phyloP scores from a whole-genome alignment of 306 rosid species.

The Nissolia schottii region DNA sequence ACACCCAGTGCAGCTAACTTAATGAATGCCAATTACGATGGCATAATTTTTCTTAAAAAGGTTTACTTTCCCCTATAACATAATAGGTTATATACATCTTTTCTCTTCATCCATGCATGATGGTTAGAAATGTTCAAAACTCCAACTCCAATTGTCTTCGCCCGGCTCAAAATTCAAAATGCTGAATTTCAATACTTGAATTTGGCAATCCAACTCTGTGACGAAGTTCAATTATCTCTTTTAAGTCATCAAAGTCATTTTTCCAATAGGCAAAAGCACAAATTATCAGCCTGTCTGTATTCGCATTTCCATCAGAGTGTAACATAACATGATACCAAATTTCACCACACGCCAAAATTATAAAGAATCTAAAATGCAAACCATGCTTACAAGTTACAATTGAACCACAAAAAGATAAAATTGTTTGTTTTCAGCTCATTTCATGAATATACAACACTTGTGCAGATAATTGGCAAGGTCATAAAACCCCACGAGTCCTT shows the following conservation, averaged over 20 bases:
- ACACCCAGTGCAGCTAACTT: not conserved
- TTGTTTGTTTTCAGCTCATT: not conserved
- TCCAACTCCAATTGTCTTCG: not conserved
- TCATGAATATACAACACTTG: not conserved
- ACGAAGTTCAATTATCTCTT: not conserved
- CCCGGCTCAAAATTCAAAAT: not conserved
- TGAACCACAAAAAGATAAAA: not conserved
- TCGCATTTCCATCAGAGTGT: not conserved
- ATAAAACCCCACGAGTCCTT: not conserved
- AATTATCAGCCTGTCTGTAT: not conserved
- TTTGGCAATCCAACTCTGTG: not conserved
- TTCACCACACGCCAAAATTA: not conserved
- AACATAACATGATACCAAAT: not conserved
- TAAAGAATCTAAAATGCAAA: not conserved
- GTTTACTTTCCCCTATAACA: not conserved
- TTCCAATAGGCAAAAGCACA: not conserved
- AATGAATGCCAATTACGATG: not conserved
- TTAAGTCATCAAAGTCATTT: not conserved
- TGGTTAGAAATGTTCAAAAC: conserved; percentile 2
- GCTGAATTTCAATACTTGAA: conserved; percentile 3
- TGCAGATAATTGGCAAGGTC: not conserved
- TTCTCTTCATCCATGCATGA: conserved; percentile 8
- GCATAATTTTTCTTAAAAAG: not conserved
- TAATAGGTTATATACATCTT: not conserved
- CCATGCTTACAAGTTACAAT: conserved; percentile 1